Conservation (phyloP, 2,329 filamentous ascomycete genomes). For the Aquanectria penicillioides region DNA sequence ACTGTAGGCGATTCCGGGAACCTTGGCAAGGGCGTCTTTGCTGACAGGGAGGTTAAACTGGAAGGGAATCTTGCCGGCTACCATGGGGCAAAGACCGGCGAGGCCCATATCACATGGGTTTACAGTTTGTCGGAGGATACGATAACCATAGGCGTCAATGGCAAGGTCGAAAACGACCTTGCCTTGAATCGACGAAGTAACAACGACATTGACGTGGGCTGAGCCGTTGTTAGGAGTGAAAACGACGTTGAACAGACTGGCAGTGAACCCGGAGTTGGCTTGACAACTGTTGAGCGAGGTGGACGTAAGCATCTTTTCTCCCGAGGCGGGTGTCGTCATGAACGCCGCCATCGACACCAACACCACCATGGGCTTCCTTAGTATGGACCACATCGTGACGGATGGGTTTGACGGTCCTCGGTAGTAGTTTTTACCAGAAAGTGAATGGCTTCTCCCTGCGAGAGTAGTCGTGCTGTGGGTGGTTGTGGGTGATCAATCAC, state of each 20-base stretch:
- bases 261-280: slow-evolving; percentile 84
- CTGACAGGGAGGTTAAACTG: slow-evolving; percentile 73
- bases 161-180: slow-evolving; percentile 81
- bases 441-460: slow-evolving; percentile 6
- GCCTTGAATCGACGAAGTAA: slow-evolving; percentile 83
- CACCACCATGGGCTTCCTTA: slow-evolving; percentile 56
- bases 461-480: slow-evolving; percentile 15
- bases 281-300: slow-evolving; percentile 88
- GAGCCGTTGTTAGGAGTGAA: slow-evolving; percentile 81
- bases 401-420: slow-evolving; percentile 18
- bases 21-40: slow-evolving; percentile 65
- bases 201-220: slow-evolving; percentile 78
- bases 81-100: slow-evolving; percentile 89
- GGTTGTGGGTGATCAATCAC: slow-evolving; percentile 3
- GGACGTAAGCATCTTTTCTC: slow-evolving; percentile 77
- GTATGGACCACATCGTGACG: slow-evolving; percentile 58
- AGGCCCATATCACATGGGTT: slow-evolving; percentile 80
- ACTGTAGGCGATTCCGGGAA: slow-evolving; percentile 87
- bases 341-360: slow-evolving; percentile 57
- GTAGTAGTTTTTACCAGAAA: slow-evolving; percentile 8
- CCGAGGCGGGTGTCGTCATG: slow-evolving; percentile 59
- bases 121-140: slow-evolving; percentile 72
- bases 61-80: slow-evolving; percentile 81
- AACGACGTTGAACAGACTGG: slow-evolving; percentile 86
- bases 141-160: slow-evolving; percentile 85